Evolutionary conservation across 768 basidiomycete genomes (phyloP), one percentile per base, ranked within the genome.

Genomic region (Amanita pallidorosea): DNA sequence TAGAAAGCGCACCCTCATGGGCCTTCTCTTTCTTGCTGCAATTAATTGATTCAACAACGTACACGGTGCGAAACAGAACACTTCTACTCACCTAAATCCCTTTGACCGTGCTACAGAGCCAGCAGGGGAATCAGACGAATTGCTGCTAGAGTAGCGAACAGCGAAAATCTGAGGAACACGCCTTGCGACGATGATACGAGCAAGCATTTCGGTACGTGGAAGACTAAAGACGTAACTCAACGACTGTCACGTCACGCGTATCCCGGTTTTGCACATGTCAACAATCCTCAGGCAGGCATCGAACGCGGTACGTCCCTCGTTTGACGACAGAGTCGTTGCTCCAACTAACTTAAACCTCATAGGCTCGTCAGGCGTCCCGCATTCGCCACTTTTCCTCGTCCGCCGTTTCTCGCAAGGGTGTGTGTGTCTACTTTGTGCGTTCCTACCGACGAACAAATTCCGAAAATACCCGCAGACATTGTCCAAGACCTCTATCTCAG

Each of bases 401-500:
- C 31, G 67, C 75, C 27, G 70, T 70, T 57, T 62, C 74, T 51
- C 83, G 81, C 63, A 83, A 79, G 74, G 87, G 86, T 84, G 61
- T 25, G 73, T 67, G 49, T 37, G 18, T 51, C 9, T 56, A 59
- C 42, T 53, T 50, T 27, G 54, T 45, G 33, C 47, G 44, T 35
- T 25, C 27, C 34, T 7, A 37, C 37, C 38, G 11, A 34, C 17
- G 31, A 43, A 27, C 33, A 38, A 8, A 35, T 67, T 62, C 68
- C 70, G 69, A 67, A 63, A 70, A 60, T 57, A 59, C 66, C 70
- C 65, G 69, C 64, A 96, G 94, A 96, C 74, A 74, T 94, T 63
- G 76, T 97, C 48, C 88, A 94, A 77, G 92, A 96, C 56, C 65
- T 96, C 51, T 98, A 97, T 70, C 59, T 98, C 58, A 82, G 76